Base-by-base conservation (phyloP, 805 yeast genomes). In the Nakazawaea sp. region DNA sequence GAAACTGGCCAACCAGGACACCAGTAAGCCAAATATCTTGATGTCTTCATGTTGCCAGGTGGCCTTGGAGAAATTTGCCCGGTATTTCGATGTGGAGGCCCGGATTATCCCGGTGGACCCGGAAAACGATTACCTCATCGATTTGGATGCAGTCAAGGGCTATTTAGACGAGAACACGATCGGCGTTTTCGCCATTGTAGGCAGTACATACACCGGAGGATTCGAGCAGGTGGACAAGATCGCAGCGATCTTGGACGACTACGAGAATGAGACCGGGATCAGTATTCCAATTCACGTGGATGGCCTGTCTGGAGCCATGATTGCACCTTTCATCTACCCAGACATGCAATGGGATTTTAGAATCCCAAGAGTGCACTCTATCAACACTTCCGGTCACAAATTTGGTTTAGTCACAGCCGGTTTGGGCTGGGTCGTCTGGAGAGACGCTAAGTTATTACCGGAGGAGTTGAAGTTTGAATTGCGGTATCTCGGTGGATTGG, bases 41-140 rank as follows among this genome's bases (percentile, higher is more conserved):
- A 87, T 88, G 96, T 94, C 95, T 8, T 68, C 90, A 24, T 85
- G 90, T 58, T 92, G 90, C 38, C 97, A 88, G 62, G 96, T 89
- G 32, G 96, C 96, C 0, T 66, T 89, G 50, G 96, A 88, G 62
- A 88, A 88, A 64, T 89, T 89, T 61, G 96, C 96, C 12, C 68
- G 95, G 35, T 88, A 88, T 62, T 89, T 88, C 59, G 96, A 88
- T 50, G 96, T 88, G 32, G 96, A 88, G 54, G 73, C 83, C 44
- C 70, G 95, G 48, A 58, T 85, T 45, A 70, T 89, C 42, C 79
- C 81, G 11, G 86, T 86, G 20, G 65, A 69, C 18, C 68, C 64
- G 35, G 67, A 70, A 32, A 66, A 78, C 32, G 75, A 78, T 47
- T 83, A 80, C 58, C 66, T 79, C 42, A 66, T 88, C 50, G 89